Evolutionary conservation across 73 alveolate species (phyloP), one percentile per base, ranked within the genome.

Genomic region (Paramecium primaurelia): DNA sequence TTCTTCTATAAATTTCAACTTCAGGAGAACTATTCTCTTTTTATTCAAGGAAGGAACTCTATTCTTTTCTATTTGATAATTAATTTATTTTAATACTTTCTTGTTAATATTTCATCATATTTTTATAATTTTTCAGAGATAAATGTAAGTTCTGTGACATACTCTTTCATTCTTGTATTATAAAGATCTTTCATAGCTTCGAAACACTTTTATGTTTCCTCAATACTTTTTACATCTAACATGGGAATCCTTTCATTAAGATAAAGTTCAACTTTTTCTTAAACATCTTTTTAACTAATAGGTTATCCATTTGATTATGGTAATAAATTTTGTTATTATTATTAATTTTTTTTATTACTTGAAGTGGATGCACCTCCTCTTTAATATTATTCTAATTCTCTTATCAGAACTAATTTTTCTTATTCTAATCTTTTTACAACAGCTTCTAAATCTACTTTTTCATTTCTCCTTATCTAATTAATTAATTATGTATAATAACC

Each of bases 391-490:
- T 89, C 87, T 28, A 89, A 71, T 59, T 89, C 94, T 11, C 94
- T 89, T 3, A 71, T 69, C 9, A 69, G 14, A 32, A 89, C 77
- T 59, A 51, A 75, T 37, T 96, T 96, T 60, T 96, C 97, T 11
- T 77, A 20, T 59, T 92, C 95, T 32, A 96, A 93, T 88, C 92
- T 73, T 89, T 94, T 90, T 6, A 96, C 97, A 71, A 96, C 86
- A 4, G 94, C 77, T 26, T 96, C 95, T 45, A 95, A 58, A 80
- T 96, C 98, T 40, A 96, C 88, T 49, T 84, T 93, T 64, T 92
- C 96, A 69, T 95, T 89, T 89, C 84, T 71, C 42, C 88, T 77
- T 38, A 89, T 89, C 93, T 86, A 18, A 36, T 32, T 47, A 34
- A 25, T 34, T 58, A 26, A 28, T 1, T 5, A 28, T 18, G 5